These are phyloP conservation scores for Talaromyces sp. DNA, from an alignment of 2,329 filamentous ascomycete species.

Conservation along the genomic window DNA sequence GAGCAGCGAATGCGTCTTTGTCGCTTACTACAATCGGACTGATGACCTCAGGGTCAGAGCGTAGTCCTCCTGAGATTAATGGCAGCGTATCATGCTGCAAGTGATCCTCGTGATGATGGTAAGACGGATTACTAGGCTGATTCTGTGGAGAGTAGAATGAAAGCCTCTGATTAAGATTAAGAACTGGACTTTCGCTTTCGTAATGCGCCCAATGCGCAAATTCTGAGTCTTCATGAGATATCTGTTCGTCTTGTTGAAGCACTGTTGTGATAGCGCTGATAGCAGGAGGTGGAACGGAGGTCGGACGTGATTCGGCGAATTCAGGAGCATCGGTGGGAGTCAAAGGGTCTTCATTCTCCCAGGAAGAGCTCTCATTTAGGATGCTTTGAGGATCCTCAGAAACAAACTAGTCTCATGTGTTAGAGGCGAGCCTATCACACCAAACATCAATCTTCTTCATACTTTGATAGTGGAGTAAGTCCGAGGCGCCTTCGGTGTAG, in stretches of 20 bases:
- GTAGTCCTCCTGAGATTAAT: not conserved
- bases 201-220: not conserved
- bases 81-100: not conserved
- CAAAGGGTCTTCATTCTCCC: not conserved
- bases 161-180: not conserved
- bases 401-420: not conserved
- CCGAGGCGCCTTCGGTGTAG: not conserved
- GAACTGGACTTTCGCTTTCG: not conserved
- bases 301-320: not conserved
- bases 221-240: not conserved
- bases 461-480: not conserved
- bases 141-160: not conserved
- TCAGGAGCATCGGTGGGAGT: not conserved
- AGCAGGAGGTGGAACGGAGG: not conserved
- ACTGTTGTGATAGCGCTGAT: not conserved
- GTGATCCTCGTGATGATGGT: not conserved
- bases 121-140: not conserved
- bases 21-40: not conserved
- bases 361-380: not conserved
- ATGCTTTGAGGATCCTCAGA: not conserved
- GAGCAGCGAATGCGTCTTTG: not conserved
- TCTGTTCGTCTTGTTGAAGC: not conserved
- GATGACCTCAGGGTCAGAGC: not conserved
- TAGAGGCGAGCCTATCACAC: not conserved
- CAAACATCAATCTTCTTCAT: not conserved